Conservation (phyloP, 192 early-diverging fungal species). For the Jimgerdemannia flammicorona region DNA sequence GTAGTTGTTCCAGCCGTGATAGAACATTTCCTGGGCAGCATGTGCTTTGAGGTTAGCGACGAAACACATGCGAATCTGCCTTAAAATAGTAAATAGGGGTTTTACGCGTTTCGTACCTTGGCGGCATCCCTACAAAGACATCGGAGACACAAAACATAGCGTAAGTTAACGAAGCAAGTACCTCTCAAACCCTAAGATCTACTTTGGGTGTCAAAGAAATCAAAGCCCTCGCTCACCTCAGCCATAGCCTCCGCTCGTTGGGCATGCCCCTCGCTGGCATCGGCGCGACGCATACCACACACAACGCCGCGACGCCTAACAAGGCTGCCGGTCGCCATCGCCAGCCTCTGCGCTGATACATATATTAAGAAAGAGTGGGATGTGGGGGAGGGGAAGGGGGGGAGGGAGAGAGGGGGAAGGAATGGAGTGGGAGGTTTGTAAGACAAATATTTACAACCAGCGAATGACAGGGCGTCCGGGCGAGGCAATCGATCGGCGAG, state of each 20-base stretch:
- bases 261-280: conserved; percentile 22
- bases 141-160: not conserved
- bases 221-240: conserved; percentile 15
- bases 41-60: not conserved
- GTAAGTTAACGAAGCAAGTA: not conserved
- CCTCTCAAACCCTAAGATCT: not conserved
- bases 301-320: not conserved
- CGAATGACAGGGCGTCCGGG: too few species aligned
- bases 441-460: too few species aligned
- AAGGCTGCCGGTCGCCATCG: not conserved
- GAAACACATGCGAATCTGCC: not conserved
- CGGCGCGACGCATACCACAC: not conserved
- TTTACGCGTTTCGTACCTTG: not conserved
- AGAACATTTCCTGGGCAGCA: conserved; percentile 59
- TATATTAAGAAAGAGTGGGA: not conserved
- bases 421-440: too few species aligned
- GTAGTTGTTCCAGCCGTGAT: conserved; percentile 78
- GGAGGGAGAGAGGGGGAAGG: too few species aligned
- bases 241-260: conserved; percentile 21
- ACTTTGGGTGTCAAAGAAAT: conserved; percentile 17
- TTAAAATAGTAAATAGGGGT: not conserved
- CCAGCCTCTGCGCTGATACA: not conserved
- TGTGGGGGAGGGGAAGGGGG: not conserved
- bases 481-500: too few species aligned
- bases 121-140: not conserved